Percentiles rank a stretch among this genome's conserved stretches.
Evolutionary conservation across 2,329 filamentous ascomycete genomes (phyloP).

Genomic region (Emmonsiellopsis sp.): DNA sequence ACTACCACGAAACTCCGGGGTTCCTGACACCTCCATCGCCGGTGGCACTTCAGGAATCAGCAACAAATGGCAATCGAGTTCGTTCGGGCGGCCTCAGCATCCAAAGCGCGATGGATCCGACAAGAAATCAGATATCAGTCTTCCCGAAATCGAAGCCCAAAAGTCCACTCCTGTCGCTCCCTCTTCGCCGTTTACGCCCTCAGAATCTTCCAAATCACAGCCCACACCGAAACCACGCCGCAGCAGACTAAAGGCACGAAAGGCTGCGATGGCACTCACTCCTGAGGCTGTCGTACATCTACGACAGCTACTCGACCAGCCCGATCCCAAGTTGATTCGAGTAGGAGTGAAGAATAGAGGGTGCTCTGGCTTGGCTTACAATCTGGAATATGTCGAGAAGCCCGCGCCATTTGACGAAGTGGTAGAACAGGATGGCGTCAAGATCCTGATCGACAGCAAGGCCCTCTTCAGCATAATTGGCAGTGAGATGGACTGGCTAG

Average conservation of each 20-base stretch:
- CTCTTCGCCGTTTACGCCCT: conserved; percentile 9
- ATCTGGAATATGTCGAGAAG: conserved; percentile 92
- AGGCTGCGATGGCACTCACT: conserved; percentile 84
- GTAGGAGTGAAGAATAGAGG: conserved; percentile 91
- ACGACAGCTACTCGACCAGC: conserved; percentile 66
- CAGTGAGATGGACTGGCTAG: conserved; percentile 97
- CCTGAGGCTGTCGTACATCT: conserved; percentile 72
- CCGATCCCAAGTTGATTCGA: conserved; percentile 84
- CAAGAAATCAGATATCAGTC: conserved; percentile 34
- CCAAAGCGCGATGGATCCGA: conserved; percentile 13
- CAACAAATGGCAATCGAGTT: conserved; percentile 39
- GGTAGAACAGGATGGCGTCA: conserved; percentile 92
- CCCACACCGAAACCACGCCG: conserved; percentile 46
- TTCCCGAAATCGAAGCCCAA: conserved; percentile 59
- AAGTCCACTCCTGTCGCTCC: conserved; percentile 46
- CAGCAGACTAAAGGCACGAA: conserved; percentile 66
- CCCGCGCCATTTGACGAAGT: conserved; percentile 79
- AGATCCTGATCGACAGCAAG: conserved; percentile 93
- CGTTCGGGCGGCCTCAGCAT: conserved; percentile 25
- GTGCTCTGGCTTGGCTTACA: conserved; percentile 87
- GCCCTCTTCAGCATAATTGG: conserved; percentile 96
- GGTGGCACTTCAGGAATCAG: conserved; percentile 40
- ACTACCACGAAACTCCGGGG: conserved; percentile 48
- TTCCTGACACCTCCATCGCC: conserved; percentile 54
- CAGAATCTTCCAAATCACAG: conserved; percentile 23